Conservation (phyloP, 2,329 filamentous ascomycete species). For the Emmonsiellopsis sp. region DNA sequence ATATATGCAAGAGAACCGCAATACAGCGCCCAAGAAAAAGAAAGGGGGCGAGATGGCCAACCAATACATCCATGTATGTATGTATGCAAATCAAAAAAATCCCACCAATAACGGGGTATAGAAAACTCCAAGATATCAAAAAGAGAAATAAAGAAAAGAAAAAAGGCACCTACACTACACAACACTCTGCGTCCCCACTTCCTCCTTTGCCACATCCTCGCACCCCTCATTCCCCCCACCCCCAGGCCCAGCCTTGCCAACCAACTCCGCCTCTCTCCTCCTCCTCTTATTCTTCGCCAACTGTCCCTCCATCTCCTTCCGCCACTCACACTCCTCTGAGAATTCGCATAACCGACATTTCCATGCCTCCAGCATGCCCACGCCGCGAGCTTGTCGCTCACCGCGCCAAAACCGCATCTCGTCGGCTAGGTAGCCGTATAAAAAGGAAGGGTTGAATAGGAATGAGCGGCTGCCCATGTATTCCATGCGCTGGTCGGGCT, state of each 20-base stretch:
- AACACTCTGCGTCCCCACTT: neutral
- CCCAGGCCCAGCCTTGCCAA: neutral
- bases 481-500: constrained; percentile 13
- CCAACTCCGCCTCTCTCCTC: constrained; percentile 9
- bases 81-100: too few species aligned
- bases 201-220: neutral
- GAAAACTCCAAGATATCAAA: too few species aligned
- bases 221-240: neutral
- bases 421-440: constrained; percentile 57
- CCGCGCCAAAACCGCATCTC: constrained; percentile 88
- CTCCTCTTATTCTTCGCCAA: constrained; percentile 25
- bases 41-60: too few species aligned
- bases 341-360: constrained; percentile 86
- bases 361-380: constrained; percentile 73
- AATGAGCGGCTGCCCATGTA: constrained; percentile 51
- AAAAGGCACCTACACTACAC: neutral
- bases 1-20: too few species aligned
- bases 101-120: too few species aligned
- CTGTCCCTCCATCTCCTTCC: constrained; percentile 58
- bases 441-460: constrained; percentile 52
- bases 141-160: too few species aligned
- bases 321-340: constrained; percentile 67
- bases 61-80: too few species aligned
- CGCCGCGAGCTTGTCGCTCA: constrained; percentile 60
- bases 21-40: too few species aligned